Conservation (phyloP, 495 filamentous ascomycete species). For the Penicillium waksmanii region DNA sequence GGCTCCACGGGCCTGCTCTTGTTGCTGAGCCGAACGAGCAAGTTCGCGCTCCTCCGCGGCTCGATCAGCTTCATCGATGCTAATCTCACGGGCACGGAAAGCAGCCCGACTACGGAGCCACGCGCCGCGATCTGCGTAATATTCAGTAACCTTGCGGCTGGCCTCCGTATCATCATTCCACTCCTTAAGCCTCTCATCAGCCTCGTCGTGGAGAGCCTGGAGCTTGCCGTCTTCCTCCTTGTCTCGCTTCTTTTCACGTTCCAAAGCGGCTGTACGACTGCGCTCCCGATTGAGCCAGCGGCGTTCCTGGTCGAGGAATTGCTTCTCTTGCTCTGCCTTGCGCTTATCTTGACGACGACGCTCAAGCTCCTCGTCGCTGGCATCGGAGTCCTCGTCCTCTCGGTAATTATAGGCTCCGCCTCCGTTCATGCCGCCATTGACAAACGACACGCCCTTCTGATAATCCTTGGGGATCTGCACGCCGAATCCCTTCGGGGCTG, state of each 20-base stretch:
- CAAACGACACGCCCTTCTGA: conserved; percentile 81
- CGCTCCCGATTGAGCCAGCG: conserved; percentile 90
- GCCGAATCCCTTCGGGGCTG: conserved; percentile 75
- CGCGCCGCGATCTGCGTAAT: conserved; percentile 80
- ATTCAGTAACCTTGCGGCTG: conserved; percentile 71
- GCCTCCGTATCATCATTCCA: conserved; percentile 90
- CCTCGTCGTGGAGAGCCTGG: conserved; percentile 65
- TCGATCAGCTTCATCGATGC: conserved; percentile 80
- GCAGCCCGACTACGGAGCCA: conserved; percentile 83
- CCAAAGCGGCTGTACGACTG: conserved; percentile 77
- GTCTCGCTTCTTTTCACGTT: conserved; percentile 80
- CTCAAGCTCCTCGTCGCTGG: conserved; percentile 85
- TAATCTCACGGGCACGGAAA: conserved; percentile 72
- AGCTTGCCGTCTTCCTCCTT: conserved; percentile 64
- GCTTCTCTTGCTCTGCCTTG: conserved; percentile 74
- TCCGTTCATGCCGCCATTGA: conserved; percentile 79
- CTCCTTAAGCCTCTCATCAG: conserved; percentile 72
- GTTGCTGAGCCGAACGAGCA: conserved; percentile 67
- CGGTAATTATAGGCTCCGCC: conserved; percentile 55
- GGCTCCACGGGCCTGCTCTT: conserved; percentile 80
- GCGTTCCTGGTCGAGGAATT: conserved; percentile 83
- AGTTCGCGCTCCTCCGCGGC: conserved; percentile 74
- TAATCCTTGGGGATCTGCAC: conserved; percentile 76
- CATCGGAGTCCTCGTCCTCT: conserved; percentile 88
- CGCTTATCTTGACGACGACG: conserved; percentile 70